A percentile compares a stretch with the other conserved stretches of the same genome.
phyloP scores from a whole-genome alignment of 768 basidiomycete species.

The Lyophyllum atratum region DNA sequence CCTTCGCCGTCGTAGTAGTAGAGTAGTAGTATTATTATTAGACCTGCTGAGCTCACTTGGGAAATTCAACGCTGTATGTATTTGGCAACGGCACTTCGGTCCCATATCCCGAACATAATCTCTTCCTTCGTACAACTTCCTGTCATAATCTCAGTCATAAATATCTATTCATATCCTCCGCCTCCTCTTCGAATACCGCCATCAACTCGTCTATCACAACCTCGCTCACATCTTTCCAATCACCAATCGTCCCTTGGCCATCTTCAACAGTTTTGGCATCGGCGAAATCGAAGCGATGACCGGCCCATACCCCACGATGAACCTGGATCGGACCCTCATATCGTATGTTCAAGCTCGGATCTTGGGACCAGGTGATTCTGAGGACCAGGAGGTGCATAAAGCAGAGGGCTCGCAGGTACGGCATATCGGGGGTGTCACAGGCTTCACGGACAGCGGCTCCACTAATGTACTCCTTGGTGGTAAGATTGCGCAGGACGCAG shows the following conservation, averaged over 20 bases:
- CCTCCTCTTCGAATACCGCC: background rate
- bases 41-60: too few relatives aligned
- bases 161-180: background rate
- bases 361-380: background rate
- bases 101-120: too few relatives aligned
- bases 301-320: background rate
- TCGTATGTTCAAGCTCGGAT: background rate
- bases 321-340: background rate
- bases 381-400: background rate
- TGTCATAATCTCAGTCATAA: background rate
- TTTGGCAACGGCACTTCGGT: too few relatives aligned
- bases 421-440: background rate
- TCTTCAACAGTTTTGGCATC: background rate
- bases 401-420: background rate
- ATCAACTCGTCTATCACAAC: background rate
- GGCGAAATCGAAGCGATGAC: constrained; percentile 5
- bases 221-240: constrained; percentile 4
- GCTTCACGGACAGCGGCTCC: background rate
- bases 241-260: background rate
- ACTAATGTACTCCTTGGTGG: constrained; percentile 2
- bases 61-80: too few relatives aligned
- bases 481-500: constrained; percentile 3
- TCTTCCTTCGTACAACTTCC: too few relatives aligned
- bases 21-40: too few relatives aligned
- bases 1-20: background rate